Evolutionary conservation across 1,284 basidiomycete genomes (phyloP).

Genomic region (Xanthoconium separans): DNA sequence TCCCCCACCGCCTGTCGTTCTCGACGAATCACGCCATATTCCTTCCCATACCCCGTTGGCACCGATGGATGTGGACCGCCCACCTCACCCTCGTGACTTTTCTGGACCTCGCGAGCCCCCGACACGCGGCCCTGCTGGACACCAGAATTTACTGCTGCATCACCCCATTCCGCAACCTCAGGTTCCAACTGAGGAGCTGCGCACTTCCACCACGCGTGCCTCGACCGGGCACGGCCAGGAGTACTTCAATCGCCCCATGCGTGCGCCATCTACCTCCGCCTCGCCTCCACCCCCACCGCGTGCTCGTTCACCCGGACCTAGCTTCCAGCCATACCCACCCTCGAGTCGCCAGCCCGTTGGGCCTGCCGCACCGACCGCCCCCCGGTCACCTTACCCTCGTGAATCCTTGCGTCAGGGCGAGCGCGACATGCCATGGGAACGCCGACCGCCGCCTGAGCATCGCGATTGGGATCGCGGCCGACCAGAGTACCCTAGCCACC

Average conservation of each 20-base stretch:
- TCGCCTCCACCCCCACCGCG: slow-evolving; percentile 48
- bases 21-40: slow-evolving; percentile 66
- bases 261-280: slow-evolving; percentile 52
- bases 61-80: slow-evolving; percentile 83
- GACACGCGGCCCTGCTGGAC: slow-evolving; percentile 49
- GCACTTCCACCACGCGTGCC: slow-evolving; percentile 38
- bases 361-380: slow-evolving; percentile 49
- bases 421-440: slow-evolving; percentile 56
- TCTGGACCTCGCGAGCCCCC: slow-evolving; percentile 45
- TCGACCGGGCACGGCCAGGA: slow-evolving; percentile 47
- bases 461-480: slow-evolving; percentile 55
- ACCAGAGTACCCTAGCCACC: slow-evolving; percentile 45
- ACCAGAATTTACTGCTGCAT: slow-evolving; percentile 59
- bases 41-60: slow-evolving; percentile 70
- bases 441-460: slow-evolving; percentile 41
- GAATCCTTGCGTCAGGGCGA: slow-evolving; percentile 40
- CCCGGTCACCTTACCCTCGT: slow-evolving; percentile 56
- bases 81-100: slow-evolving; percentile 55
- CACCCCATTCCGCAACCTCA: slow-evolving; percentile 62
- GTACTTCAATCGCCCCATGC: slow-evolving; percentile 48
- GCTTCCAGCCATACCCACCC: slow-evolving; percentile 45
- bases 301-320: slow-evolving; percentile 48
- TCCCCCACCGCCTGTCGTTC: slow-evolving; percentile 72
- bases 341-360: slow-evolving; percentile 50
- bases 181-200: slow-evolving; percentile 46